phyloP scores from a whole-genome alignment of 495 filamentous ascomycete genomes.

The Penicillium flavigenum region DNA sequence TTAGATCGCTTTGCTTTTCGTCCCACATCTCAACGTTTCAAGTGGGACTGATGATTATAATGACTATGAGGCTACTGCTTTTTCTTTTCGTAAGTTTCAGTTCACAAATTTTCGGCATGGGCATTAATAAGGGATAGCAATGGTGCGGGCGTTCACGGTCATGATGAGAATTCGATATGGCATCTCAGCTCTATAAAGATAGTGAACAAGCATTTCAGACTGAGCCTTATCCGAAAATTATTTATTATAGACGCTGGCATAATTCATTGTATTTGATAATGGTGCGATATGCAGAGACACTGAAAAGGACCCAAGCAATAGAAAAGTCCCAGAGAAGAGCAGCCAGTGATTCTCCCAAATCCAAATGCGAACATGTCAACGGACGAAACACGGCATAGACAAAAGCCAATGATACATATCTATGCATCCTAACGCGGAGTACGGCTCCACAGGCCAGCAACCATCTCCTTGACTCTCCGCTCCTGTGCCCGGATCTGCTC shows the following conservation, averaged over 20 bases:
- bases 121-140: neutral
- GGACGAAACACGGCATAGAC: neutral
- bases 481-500: constrained; percentile 64
- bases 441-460: constrained; percentile 57
- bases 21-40: neutral
- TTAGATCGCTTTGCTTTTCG: constrained; percentile 1
- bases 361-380: neutral
- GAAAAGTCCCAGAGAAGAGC: neutral
- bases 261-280: constrained; percentile 13
- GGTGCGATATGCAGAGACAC: neutral
- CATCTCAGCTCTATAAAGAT: neutral
- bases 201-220: neutral
- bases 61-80: constrained; percentile 16
- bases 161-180: neutral
- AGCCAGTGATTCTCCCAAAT: neutral
- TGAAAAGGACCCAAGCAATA: neutral
- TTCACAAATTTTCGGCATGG: neutral
- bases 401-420: constrained; percentile 17
- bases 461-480: constrained; percentile 58
- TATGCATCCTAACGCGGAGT: constrained; percentile 25
- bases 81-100: neutral
- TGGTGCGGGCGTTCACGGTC: neutral
- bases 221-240: neutral
- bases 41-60: constrained; percentile 8
- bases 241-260: constrained; percentile 4